Evolutionary conservation across 2,329 filamentous ascomycete genomes (phyloP).

Genomic region (Colletotrichum paranaense): DNA sequence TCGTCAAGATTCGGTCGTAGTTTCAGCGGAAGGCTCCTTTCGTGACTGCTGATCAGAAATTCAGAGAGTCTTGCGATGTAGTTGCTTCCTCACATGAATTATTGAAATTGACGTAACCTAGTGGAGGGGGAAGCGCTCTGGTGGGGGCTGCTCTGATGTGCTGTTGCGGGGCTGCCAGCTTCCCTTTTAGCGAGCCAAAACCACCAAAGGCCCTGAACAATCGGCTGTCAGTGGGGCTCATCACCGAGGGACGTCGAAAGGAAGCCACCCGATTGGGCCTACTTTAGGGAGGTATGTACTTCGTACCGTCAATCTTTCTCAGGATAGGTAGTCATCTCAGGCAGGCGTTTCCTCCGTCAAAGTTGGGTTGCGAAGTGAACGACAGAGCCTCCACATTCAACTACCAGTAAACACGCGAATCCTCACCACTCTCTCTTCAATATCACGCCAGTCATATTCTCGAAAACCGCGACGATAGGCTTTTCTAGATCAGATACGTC

Average conservation of each 20-base stretch:
- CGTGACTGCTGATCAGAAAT: background rate
- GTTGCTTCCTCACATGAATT: too few species aligned
- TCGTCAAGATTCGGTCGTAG: background rate
- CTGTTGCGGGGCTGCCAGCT: background rate
- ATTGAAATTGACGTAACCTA: slow-evolving; percentile 3
- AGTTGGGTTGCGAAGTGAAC: background rate
- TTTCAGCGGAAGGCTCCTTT: background rate
- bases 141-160: background rate
- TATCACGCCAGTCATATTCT: background rate
- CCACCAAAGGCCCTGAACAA: background rate
- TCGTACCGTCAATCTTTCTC: background rate
- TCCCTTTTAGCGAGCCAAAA: background rate
- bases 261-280: slow-evolving; percentile 15
- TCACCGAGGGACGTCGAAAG: background rate
- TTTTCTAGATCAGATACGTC: background rate
- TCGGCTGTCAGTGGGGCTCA: background rate
- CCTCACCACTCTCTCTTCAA: background rate
- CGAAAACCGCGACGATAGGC: background rate
- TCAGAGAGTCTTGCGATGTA: too few species aligned
- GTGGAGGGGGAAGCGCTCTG: background rate
- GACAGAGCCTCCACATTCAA: background rate
- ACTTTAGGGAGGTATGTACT: background rate
- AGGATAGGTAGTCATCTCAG: background rate
- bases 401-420: background rate
- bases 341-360: background rate